These are phyloP conservation scores for Podila epicladia DNA, from an alignment of 192 early-diverging fungal genomes.

Conservation along the genomic window DNA sequence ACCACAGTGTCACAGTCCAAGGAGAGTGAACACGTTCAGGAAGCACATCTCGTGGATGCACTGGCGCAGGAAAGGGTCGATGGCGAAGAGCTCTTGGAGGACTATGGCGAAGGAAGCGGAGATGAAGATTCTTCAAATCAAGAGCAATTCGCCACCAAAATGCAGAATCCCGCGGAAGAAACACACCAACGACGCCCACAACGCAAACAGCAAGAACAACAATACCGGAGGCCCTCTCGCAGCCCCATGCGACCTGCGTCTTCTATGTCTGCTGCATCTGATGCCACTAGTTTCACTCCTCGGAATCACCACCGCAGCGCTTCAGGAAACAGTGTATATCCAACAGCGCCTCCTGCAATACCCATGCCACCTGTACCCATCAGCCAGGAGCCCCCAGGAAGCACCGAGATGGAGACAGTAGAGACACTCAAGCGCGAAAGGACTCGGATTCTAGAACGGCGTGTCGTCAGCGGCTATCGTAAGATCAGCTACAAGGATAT, in stretches of 20 bases:
- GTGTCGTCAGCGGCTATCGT: slow-evolving; percentile 27
- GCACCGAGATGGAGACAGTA: slow-evolving; percentile 27
- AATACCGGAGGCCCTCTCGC: not conserved
- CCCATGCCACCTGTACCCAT: not conserved
- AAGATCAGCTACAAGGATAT: slow-evolving; percentile 31
- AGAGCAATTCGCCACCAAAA: not conserved
- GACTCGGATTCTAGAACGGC: slow-evolving; percentile 27
- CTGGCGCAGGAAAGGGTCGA: not conserved
- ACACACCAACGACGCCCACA: not conserved
- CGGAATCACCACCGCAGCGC: not conserved
- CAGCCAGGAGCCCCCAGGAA: not conserved
- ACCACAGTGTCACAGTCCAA: not conserved
- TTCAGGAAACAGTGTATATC: not conserved
- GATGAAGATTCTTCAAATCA: not conserved
- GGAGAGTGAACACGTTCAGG: not conserved
- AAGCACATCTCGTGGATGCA: not conserved
- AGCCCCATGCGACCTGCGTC: not conserved
- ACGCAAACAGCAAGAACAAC: not conserved
- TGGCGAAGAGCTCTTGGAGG: slow-evolving; percentile 1
- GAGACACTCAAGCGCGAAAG: slow-evolving; percentile 47
- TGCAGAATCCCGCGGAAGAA: too few relatives aligned
- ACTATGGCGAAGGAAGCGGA: not conserved
- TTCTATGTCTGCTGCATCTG: not conserved
- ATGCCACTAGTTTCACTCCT: not conserved
- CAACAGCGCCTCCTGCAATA: not conserved